Evolutionary conservation across 345 rosid genomes (phyloP).

Genomic region (Brassica juncea): DNA sequence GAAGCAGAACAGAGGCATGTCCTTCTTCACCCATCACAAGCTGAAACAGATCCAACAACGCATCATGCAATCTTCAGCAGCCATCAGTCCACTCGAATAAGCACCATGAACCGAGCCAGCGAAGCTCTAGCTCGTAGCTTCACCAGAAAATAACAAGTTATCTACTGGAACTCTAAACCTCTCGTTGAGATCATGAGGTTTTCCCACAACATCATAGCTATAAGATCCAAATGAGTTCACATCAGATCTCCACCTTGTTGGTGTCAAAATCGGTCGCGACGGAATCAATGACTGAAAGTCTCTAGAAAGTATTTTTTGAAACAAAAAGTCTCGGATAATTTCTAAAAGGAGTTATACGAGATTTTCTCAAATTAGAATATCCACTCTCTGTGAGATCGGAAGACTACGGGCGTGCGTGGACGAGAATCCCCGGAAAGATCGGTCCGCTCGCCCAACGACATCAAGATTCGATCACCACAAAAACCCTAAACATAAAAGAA

Average conservation of each 20-base stretch:
- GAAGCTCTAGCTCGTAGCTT: constrained; percentile 75
- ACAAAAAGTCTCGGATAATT: too few species aligned
- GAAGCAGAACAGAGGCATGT: constrained; percentile 63
- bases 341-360: too few species aligned
- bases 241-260: constrained; percentile 81
- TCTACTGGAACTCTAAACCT: constrained; percentile 84
- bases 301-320: too few species aligned
- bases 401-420: too few species aligned
- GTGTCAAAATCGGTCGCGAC: too few species aligned
- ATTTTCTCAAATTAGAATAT: too few species aligned
- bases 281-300: too few species aligned
- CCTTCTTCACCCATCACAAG: constrained; percentile 77
- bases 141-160: constrained; percentile 96
- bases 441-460: too few species aligned
- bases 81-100: constrained; percentile 80
- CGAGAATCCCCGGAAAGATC: too few species aligned
- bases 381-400: too few species aligned
- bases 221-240: constrained; percentile 78
- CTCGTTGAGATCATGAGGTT: constrained; percentile 83
- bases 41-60: constrained; percentile 77
- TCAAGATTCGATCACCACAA: too few species aligned
- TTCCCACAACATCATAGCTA: constrained; percentile 81
- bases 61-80: constrained; percentile 94
- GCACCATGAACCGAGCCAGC: constrained; percentile 96
- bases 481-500: too few species aligned